phyloP scores from a whole-genome alignment of 768 basidiomycete genomes.

The Lentinula guzmanii region DNA sequence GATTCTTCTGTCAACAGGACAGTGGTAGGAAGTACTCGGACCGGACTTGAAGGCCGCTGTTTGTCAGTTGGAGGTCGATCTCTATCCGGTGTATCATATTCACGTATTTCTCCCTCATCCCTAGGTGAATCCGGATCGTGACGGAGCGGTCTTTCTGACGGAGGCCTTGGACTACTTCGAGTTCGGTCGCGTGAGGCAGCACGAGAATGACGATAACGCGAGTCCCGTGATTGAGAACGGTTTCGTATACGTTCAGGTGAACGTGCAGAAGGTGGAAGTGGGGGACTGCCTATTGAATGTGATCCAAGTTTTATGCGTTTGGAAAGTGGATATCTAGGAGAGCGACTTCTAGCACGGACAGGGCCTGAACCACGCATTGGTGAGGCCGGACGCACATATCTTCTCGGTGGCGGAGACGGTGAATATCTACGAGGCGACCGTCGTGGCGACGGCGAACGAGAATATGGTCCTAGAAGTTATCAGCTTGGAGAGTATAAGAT shows the following conservation, averaged over 20 bases:
- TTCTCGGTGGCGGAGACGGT: not conserved
- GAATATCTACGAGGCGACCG: not conserved
- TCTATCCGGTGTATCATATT: not conserved
- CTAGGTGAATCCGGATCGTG: constrained; percentile 1
- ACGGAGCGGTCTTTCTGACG: not conserved
- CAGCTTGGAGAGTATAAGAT: not conserved
- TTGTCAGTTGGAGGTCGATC: not conserved
- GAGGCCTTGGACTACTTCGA: not conserved
- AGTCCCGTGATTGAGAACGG: constrained; percentile 2
- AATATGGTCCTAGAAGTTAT: not conserved
- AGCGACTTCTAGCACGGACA: not conserved
- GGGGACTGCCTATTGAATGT: constrained; percentile 2
- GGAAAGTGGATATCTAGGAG: not conserved
- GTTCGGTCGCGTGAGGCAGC: not conserved
- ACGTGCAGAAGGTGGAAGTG: not conserved
- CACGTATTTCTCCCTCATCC: not conserved
- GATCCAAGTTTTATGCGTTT: constrained; percentile 3
- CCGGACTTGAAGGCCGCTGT: not conserved
- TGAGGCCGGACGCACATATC: not conserved
- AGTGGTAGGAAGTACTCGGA: not conserved
- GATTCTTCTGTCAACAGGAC: not conserved
- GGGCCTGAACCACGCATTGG: not conserved
- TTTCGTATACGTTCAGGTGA: not conserved
- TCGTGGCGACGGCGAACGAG: not conserved
- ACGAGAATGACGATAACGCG: not conserved